Evolutionary conservation across 208 protist genomes (phyloP).

Genomic region (Acanthamoeba castellanii): DNA sequence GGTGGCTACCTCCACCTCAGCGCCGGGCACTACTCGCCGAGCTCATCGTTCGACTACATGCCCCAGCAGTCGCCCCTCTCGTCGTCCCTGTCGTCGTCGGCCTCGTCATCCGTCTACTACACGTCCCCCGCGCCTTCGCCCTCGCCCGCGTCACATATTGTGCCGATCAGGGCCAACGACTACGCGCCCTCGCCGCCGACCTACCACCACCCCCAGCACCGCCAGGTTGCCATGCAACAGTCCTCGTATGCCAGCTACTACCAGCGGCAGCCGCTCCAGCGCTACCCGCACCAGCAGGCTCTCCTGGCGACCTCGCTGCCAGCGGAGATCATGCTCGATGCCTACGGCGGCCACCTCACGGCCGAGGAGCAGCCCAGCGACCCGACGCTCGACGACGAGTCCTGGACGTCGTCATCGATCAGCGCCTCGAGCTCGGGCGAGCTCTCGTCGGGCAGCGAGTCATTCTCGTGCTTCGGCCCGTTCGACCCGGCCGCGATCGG

Average conservation of each 20-base stretch:
- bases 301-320: neutral
- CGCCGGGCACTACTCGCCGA: neutral
- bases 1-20: neutral
- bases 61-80: neutral
- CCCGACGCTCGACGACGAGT: neutral
- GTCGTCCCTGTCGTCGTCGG: neutral
- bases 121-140: neutral
- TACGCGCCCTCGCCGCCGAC: neutral
- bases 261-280: neutral
- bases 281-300: neutral
- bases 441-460: neutral
- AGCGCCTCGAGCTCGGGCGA: neutral
- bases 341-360: neutral
- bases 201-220: neutral
- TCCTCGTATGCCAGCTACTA: neutral
- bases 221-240: neutral
- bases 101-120: neutral
- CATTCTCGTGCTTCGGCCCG: constrained; percentile 22
- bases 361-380: neutral
- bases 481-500: constrained; percentile 28
- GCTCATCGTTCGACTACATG: constrained; percentile 14
- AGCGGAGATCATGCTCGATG: neutral
- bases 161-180: neutral
- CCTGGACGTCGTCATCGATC: constrained; percentile 10
- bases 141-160: neutral